These are phyloP conservation scores for Russula earlei DNA, from an alignment of 768 basidiomycete genomes.

Conservation along the genomic window DNA sequence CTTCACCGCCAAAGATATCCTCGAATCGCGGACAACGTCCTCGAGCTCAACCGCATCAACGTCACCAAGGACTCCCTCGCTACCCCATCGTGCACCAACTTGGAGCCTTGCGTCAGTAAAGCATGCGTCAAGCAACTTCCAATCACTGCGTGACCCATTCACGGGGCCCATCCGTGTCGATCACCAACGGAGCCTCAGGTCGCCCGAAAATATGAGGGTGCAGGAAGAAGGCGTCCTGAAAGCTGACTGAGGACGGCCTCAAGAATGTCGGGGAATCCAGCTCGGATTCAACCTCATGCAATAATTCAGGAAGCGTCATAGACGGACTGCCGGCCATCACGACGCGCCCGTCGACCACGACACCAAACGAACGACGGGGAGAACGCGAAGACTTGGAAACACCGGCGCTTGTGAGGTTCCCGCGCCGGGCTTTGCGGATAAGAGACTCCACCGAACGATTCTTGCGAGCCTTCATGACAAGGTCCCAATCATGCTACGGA, in stretches of 20 bases:
- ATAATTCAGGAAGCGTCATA: constrained; percentile 45
- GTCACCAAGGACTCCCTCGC: constrained; percentile 35
- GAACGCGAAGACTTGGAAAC: constrained; percentile 13
- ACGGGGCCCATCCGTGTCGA: constrained; percentile 20
- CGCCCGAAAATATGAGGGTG: not conserved
- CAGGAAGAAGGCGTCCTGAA: constrained; percentile 17
- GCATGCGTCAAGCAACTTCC: constrained; percentile 72
- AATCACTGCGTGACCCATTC: constrained; percentile 69
- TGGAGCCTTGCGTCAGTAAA: constrained; percentile 63
- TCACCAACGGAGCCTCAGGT: not conserved
- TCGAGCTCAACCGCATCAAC: constrained; percentile 45
- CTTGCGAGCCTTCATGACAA: constrained; percentile 46
- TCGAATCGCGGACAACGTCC: constrained; percentile 55
- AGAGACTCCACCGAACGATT: constrained; percentile 28
- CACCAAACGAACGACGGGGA: constrained; percentile 24
- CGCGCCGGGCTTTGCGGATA: constrained; percentile 21
- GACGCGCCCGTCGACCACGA: constrained; percentile 41
- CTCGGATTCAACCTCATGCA: constrained; percentile 49
- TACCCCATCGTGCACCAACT: constrained; percentile 29
- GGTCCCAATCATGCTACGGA: constrained; percentile 74
- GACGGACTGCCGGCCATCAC: constrained; percentile 45
- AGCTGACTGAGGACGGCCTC: not conserved
- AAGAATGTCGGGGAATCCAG: constrained; percentile 7
- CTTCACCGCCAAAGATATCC: constrained; percentile 35
- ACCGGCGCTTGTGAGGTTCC: constrained; percentile 12